Evolutionary conservation across 176 grass and related monocot species (phyloP), one percentile per base, ranked within the genome.

Genomic region (Tillandsia fasciculata): DNA sequence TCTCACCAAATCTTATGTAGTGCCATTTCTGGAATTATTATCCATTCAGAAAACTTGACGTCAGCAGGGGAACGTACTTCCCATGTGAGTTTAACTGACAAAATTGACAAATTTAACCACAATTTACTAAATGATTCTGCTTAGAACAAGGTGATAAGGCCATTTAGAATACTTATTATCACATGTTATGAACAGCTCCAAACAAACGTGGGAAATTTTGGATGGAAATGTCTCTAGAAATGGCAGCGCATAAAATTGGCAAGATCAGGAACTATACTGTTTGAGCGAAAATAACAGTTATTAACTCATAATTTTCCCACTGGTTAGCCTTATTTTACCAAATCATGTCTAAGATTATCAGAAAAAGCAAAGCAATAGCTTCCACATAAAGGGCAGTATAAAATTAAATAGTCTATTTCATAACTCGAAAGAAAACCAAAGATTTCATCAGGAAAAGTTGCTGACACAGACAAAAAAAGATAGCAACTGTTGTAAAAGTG

Each of bases 281-380:
- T 54, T 18, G 10, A 64, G 48, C n/a, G 65, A 72, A 26, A 66
- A 83, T 53, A 53, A 63, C 29, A 64, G 52, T 6, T 42, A 42
- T 42, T 42, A 42, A 42, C 33, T 42, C 33, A 42, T 42, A 42
- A 42, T 42, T 42, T 42, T 42, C 33, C 33, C 1, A 42, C 33
- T 6, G 33, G 4, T 42, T 42, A 42, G 33, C 33, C 33, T 42
- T 42, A 42, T 42, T 42, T 42, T 7, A 42, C 33, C 33, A 42
- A 6, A 42, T 42, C 33, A 42, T 42, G 3, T 42, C 33, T 42
- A 1, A 42, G 33, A 42, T 42, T 42, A 7, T 42, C 33, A 42
- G 33, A 42, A 42, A 42, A 42, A 42, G 5, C 4, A 6, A 42
- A 42, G 33, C 33, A 42, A 42, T 42, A 42, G 33, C 33, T 42